phyloP scores from a whole-genome alignment of 2,329 filamentous ascomycete species.

The Mycosphaerella arachidis region DNA sequence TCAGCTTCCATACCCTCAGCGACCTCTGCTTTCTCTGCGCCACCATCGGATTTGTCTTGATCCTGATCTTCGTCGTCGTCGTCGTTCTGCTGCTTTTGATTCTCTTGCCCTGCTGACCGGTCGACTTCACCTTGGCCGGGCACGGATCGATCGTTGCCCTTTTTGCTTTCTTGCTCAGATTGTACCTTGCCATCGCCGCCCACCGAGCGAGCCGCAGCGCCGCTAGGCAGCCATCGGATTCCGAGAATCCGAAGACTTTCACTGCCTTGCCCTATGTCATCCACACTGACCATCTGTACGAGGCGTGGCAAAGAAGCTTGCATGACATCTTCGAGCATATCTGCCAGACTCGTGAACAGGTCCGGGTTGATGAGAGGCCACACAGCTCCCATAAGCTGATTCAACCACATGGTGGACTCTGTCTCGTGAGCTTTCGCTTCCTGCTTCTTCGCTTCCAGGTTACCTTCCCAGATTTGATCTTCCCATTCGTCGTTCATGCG shows the following conservation, averaged over 20 bases:
- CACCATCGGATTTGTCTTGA: conserved; percentile 20
- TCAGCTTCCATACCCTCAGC: conserved; percentile 67
- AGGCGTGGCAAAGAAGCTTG: conserved; percentile 67
- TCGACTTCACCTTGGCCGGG: conserved; percentile 41
- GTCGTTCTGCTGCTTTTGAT: conserved; percentile 28
- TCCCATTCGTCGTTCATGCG: conserved; percentile 61
- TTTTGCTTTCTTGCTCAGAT: conserved; percentile 41
- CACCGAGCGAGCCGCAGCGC: conserved; percentile 61
- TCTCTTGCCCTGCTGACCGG: conserved; percentile 36
- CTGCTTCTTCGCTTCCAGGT: conserved; percentile 51
- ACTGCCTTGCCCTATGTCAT: conserved; percentile 71
- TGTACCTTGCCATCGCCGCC: conserved; percentile 55
- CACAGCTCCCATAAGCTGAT: conserved; percentile 61
- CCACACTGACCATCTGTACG: conserved; percentile 69
- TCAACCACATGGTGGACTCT: conserved; percentile 68
- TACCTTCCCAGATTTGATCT: conserved; percentile 65
- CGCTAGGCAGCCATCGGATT: conserved; percentile 67
- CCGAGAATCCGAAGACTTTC: conserved; percentile 67
- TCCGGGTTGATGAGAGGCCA: conserved; percentile 76
- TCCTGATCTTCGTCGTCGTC: conserved; percentile 26
- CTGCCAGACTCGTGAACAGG: conserved; percentile 62
- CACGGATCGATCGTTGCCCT: conserved; percentile 47
- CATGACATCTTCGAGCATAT: conserved; percentile 75
- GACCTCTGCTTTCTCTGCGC: conserved; percentile 29
- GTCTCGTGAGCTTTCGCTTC: conserved; percentile 47